Evolutionary conservation across 768 basidiomycete species (phyloP).

Genomic region (Naganishia friedmannii): DNA sequence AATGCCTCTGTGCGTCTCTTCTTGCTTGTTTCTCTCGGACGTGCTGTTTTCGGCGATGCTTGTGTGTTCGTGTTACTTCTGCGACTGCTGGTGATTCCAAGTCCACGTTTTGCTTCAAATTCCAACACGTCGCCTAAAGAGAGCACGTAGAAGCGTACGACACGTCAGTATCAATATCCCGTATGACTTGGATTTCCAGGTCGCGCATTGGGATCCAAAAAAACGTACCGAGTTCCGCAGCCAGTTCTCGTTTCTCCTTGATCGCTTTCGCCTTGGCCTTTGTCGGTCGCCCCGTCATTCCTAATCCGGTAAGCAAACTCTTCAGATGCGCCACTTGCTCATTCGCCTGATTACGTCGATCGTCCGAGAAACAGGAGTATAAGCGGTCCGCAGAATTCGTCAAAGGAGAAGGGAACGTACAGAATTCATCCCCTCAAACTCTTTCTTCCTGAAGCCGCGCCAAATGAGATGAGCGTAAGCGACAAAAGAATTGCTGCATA

Average conservation of each 20-base stretch:
- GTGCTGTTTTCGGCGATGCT: background rate
- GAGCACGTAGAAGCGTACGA: background rate
- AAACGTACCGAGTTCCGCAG: slow-evolving; percentile 66
- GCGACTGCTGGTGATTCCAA: slow-evolving; percentile 14
- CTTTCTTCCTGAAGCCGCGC: slow-evolving; percentile 37
- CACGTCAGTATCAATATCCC: background rate
- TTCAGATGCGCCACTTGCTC: slow-evolving; percentile 38
- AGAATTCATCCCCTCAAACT: slow-evolving; percentile 39
- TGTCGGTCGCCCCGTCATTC: slow-evolving; percentile 74
- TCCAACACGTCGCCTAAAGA: slow-evolving; percentile 42
- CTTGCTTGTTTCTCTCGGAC: background rate
- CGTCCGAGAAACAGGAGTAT: background rate
- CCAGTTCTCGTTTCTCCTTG: slow-evolving; percentile 69
- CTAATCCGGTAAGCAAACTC: slow-evolving; percentile 53
- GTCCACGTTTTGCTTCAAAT: slow-evolving; percentile 41
- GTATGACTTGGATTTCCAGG: background rate
- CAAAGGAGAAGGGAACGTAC: slow-evolving; percentile 29
- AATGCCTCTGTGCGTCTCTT: background rate
- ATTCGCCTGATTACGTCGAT: slow-evolving; percentile 30
- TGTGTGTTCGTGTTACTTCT: background rate
- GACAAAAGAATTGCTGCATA: background rate
- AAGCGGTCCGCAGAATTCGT: no score
- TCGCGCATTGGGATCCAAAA: background rate
- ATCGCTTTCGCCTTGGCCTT: slow-evolving; percentile 77
- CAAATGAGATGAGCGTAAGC: background rate